Evolutionary conservation across 2,329 filamentous ascomycete species (phyloP).

Genomic region (Balansia obtecta): DNA sequence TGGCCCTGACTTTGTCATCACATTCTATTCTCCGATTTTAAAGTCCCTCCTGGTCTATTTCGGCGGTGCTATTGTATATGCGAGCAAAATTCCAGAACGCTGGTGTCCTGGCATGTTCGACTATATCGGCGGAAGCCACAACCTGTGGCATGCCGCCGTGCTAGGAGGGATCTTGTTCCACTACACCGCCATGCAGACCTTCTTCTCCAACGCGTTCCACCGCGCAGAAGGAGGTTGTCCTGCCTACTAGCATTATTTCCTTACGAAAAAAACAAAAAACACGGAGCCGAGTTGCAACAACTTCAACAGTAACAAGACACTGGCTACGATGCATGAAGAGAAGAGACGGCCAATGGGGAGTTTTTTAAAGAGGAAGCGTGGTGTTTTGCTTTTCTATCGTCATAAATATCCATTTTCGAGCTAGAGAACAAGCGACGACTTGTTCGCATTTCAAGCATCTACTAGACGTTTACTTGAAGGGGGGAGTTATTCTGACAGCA

Average conservation of each 20-base stretch:
- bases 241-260: conserved; percentile 27
- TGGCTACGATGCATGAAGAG: too few species aligned
- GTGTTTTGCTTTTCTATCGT: too few species aligned
- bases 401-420: too few species aligned
- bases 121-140: conserved; percentile 90
- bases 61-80: conserved; percentile 73
- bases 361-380: too few species aligned
- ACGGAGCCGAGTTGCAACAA: neutral
- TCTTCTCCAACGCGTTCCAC: conserved; percentile 69
- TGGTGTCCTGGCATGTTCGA: conserved; percentile 92
- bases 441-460: too few species aligned
- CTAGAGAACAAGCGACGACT: too few species aligned
- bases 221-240: conserved; percentile 51
- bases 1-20: conserved; percentile 66
- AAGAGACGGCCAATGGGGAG: too few species aligned
- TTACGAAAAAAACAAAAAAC: neutral
- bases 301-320: too few species aligned
- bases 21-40: conserved; percentile 78
- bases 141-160: conserved; percentile 94
- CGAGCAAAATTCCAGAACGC: conserved; percentile 81
- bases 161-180: conserved; percentile 95
- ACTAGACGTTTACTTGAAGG: too few species aligned
- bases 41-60: conserved; percentile 85
- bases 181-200: conserved; percentile 89
- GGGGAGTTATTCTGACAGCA: too few species aligned